Evolutionary conservation across 768 basidiomycete genomes (phyloP).

Genomic region (Phaeotremella skinneri): DNA sequence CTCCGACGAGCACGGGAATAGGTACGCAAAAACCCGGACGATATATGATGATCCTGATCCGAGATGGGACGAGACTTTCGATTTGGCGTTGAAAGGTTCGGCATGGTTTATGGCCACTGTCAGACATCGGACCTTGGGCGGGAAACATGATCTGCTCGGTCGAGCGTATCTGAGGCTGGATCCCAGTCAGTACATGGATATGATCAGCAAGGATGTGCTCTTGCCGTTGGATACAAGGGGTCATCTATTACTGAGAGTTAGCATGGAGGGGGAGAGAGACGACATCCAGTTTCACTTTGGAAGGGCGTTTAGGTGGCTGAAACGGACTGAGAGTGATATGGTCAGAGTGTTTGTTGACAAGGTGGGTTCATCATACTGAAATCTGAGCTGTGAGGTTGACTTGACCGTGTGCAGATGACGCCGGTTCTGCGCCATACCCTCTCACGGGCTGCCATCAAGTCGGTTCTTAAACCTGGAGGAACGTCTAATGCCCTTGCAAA

Average conservation of each 20-base stretch:
- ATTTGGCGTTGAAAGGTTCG: conserved; percentile 87
- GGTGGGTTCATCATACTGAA: conserved; percentile 55
- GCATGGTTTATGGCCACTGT: conserved; percentile 97
- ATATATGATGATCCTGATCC: conserved; percentile 87
- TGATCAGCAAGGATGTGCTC: conserved; percentile 86
- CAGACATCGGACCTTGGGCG: conserved; percentile 81
- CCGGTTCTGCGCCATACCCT: conserved; percentile 86
- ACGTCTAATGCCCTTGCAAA: conserved; percentile 42
- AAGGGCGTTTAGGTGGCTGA: conserved; percentile 79
- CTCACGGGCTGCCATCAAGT: conserved; percentile 71
- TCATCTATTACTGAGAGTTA: conserved; percentile 78
- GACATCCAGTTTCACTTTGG: conserved; percentile 98
- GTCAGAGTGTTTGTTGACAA: conserved; percentile 94
- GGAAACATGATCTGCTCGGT: conserved; percentile 84
- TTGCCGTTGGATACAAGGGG: conserved; percentile 84
- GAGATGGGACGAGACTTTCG: conserved; percentile 98
- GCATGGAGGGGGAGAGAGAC: conserved; percentile 99
- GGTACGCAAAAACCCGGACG: conserved; percentile 89
- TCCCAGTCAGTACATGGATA: conserved; percentile 80
- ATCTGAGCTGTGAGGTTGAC: background rate
- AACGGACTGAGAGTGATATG: conserved; percentile 93
- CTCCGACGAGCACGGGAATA: conserved; percentile 84
- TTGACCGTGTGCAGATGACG: conserved; percentile 65
- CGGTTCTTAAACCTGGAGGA: conserved; percentile 64
- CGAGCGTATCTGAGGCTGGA: conserved; percentile 90